Evolutionary conservation across 495 filamentous ascomycete species (phyloP), one percentile per base, ranked within the genome.

Genomic region (Extremus antarcticus): DNA sequence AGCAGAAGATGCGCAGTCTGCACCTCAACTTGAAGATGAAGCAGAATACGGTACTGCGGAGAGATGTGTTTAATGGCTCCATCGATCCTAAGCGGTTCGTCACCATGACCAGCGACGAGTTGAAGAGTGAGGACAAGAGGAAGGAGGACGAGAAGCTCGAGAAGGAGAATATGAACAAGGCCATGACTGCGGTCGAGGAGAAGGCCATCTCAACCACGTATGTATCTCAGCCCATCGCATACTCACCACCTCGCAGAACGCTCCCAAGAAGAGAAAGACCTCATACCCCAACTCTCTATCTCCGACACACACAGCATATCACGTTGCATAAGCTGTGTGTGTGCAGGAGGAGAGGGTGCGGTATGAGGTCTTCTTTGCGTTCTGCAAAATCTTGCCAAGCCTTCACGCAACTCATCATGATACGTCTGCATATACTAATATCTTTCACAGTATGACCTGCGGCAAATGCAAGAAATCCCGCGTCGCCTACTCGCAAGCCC

Each of bases 21-120:
- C 95, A 85, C 76, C 83, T 89, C 63, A 95, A 95, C 63, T 78
- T 98, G 50, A 96, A 95, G 77, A 87, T 85, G 73, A 88, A 87
- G 68, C 84, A 84, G 47, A 97, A 96, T 73, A 73, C 77, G 23
- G 75, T 75, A 47, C 77, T 98, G 25, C 82, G 89, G 20, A 72
- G 74, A 49, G 81, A 84, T 57, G 87, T 98, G 43, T 75, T 94
- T 56, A 71, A 68, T 15, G 87, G 84, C 45, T 79, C 87, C 24
- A 85, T 96, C 51, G 55, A 76, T 0, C 72, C 88, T 3, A 78
- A 83, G 0, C 70, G 76, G 10, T 87, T 98, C 57, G 87, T 95
- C 58, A 71, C 73, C 48, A 87, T 88, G 84, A 67, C 72, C 2
- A 73, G 76, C 58, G 86, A 90, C 17, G 88, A 94, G 66, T 78